A percentile compares a stretch with the other conserved stretches of the same genome.
phyloP scores from a whole-genome alignment of 805 yeast species.

The Metschnikowia noctiluminum region DNA sequence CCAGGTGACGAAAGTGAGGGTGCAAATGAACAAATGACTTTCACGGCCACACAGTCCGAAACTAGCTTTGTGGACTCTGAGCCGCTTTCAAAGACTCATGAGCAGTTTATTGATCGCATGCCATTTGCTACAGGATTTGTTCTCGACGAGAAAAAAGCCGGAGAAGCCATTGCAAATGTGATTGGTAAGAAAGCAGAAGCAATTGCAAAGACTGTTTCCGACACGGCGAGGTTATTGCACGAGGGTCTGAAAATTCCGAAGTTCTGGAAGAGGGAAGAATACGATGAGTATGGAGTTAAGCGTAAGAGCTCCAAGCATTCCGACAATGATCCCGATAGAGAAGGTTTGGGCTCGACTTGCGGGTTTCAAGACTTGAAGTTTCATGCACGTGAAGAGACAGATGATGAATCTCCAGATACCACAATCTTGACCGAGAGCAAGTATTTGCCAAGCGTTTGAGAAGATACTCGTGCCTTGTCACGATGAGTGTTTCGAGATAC shows the following conservation, averaged over 20 bases:
- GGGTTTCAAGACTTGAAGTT: not conserved
- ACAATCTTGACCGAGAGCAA: too few species aligned
- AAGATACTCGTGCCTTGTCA: too few species aligned
- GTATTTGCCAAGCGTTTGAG: too few species aligned
- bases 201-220: not conserved
- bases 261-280: not conserved
- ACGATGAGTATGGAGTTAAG: not conserved
- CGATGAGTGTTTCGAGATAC: too few species aligned
- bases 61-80: not conserved
- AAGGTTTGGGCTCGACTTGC: not conserved
- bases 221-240: not conserved
- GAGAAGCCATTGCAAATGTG: not conserved
- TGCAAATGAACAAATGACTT: not conserved
- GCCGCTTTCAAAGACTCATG: not conserved
- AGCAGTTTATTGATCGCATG: not conserved
- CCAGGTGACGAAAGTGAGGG: not conserved
- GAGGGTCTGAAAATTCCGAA: not conserved
- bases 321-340: not conserved
- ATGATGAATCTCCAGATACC: too few species aligned
- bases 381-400: too few species aligned
- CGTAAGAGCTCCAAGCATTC: not conserved
- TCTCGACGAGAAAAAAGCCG: not conserved
- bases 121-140: not conserved
- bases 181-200: not conserved
- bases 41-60: not conserved